Evolutionary conservation across 768 basidiomycete species (phyloP), one percentile per base, ranked within the genome.

Genomic region (Kwoniella botswanensis): DNA sequence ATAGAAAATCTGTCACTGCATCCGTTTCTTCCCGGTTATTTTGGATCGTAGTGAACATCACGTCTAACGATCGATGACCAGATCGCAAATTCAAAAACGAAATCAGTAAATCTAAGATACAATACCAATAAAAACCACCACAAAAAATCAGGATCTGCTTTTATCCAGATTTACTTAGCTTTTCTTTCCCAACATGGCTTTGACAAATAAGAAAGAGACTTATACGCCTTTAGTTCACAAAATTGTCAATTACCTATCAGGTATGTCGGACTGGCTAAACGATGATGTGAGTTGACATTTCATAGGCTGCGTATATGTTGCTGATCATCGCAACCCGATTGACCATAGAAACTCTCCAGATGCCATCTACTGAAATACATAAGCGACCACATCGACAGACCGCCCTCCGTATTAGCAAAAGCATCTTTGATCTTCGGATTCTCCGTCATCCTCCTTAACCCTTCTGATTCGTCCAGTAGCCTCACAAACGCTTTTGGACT

Each of bases 321-420:
- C 17, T 35, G 6, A 35, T 59, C 26, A 59, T 35, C 35, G 35
- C 35, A 7, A 35, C 35, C 6, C 35, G 35, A 35, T 35, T 7
- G 26, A 21, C 9, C 55, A 21, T 22, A 65, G 64, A 55, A 26
- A 26, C 22, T 65, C 17, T 65, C 64, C 11, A 22, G 54, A 24
- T 65, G 64, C 21, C n/a, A 35, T 3, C 15, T 57, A 15, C 21
- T 67, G 17, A 52, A 35, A n/a, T 63, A 42, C 6, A 13, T 69
- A 4, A 57, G 61, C 53, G 68, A 69, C 10, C 17, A 17, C n/a
- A 13, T 71, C 13, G 70, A 71, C 22, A 44, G 70, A 3, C 65
- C 70, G 5, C 64, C 70, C 15, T 71, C 70, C 3, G 65, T 53
- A 6, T 18, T 71, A 17, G 70, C 60, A 18, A 56, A 61, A 18